phyloP scores from a whole-genome alignment of 139 green algal species.

The Chlorella sp. region DNA sequence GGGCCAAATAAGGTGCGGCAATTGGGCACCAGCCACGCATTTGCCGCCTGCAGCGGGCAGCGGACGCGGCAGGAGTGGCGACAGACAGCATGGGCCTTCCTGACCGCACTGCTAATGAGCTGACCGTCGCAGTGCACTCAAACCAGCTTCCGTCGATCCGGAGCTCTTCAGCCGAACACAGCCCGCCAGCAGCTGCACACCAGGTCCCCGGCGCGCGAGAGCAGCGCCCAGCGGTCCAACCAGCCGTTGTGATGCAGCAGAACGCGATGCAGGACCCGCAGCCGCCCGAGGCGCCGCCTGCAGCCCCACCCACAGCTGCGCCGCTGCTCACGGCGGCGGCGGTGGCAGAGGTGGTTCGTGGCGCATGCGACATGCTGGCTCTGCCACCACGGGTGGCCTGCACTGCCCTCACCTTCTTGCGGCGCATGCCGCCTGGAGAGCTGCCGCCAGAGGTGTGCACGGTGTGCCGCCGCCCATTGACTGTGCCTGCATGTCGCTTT shows the following conservation, averaged over 20 bases:
- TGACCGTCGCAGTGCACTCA: too few relatives aligned
- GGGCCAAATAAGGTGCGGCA: too few relatives aligned
- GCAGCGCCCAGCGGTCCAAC: not conserved
- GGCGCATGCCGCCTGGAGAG: not conserved
- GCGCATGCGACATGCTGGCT: slow-evolving; percentile 1
- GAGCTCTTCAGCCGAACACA: too few relatives aligned
- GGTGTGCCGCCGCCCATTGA: too few relatives aligned
- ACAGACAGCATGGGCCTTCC: too few relatives aligned
- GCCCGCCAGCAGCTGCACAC: not conserved
- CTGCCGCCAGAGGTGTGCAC: not conserved
- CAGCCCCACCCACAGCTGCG: not conserved
- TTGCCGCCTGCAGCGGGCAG: too few relatives aligned
- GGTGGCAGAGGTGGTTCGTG: not conserved
- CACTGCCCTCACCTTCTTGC: slow-evolving; percentile 15
- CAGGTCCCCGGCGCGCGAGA: too few relatives aligned
- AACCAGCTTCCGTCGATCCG: too few relatives aligned
- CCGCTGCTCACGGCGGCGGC: not conserved
- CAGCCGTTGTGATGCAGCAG: not conserved
- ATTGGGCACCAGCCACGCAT: too few relatives aligned
- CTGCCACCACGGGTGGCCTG: slow-evolving; percentile 6
- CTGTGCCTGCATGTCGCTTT: too few relatives aligned
- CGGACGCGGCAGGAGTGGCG: too few relatives aligned
- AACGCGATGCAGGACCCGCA: not conserved
- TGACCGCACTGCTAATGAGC: too few relatives aligned
- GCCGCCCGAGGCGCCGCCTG: not conserved